phyloP scores from a whole-genome alignment of 1,284 basidiomycete species.

The Ustilago cynodontis region DNA sequence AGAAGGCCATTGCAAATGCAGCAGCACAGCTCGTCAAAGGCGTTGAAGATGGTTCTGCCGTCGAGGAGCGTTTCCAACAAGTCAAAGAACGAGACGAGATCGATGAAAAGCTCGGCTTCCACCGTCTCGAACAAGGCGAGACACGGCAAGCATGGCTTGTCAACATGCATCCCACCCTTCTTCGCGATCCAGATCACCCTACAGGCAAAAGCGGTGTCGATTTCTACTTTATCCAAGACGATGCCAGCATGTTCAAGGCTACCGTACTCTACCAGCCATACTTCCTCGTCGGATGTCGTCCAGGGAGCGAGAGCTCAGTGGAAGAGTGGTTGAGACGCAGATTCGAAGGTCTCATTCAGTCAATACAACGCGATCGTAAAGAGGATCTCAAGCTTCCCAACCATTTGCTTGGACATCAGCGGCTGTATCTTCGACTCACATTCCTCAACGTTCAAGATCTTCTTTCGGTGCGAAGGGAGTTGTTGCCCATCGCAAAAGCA shows the following conservation, averaged over 20 bases:
- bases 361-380: conserved; percentile 83
- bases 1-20: conserved; percentile 52
- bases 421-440: conserved; percentile 87
- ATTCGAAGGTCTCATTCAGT: conserved; percentile 85
- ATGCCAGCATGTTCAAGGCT: conserved; percentile 94
- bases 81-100: conserved; percentile 79
- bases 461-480: conserved; percentile 85
- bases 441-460: conserved; percentile 95
- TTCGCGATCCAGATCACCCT: conserved; percentile 76
- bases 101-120: conserved; percentile 92
- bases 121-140: conserved; percentile 64
- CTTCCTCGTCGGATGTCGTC: conserved; percentile 86
- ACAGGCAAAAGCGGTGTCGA: conserved; percentile 80
- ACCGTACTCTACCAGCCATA: conserved; percentile 95
- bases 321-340: conserved; percentile 97
- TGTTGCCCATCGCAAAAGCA: conserved; percentile 87
- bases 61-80: conserved; percentile 67
- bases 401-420: conserved; percentile 90
- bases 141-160: conserved; percentile 81
- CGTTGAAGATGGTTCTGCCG: conserved; percentile 62
- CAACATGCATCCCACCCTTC: conserved; percentile 96
- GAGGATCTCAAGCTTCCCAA: conserved; percentile 96
- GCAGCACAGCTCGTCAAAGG: conserved; percentile 53
- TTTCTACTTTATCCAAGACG: conserved; percentile 97
- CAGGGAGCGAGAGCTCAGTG: conserved; percentile 86